Evolutionary conservation across 208 protist genomes (phyloP).

Genomic region (Leishmania braziliensis): DNA sequence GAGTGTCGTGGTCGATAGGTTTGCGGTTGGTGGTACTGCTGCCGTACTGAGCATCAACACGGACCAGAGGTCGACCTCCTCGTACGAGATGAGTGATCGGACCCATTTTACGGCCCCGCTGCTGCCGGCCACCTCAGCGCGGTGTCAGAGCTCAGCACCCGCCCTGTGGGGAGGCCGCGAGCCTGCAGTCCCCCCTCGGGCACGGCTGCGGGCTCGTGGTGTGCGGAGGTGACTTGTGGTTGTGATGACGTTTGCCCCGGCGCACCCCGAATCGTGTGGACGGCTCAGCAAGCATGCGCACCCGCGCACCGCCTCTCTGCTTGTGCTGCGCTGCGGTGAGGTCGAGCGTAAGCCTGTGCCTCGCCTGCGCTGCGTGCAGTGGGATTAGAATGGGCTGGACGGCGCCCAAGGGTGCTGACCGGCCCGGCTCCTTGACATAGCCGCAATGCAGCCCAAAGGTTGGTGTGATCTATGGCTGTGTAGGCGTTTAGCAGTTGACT

Average conservation of each 20-base stretch:
- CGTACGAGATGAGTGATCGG: not conserved
- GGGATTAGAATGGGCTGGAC: not conserved
- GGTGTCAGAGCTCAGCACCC: not conserved
- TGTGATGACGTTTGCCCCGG: not conserved
- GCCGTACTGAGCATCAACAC: not conserved
- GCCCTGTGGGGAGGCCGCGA: not conserved
- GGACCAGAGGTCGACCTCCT: not conserved
- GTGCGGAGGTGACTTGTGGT: not conserved
- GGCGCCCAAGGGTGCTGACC: not conserved
- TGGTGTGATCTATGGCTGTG: not conserved
- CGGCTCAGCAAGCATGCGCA: not conserved
- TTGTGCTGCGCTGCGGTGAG: not conserved
- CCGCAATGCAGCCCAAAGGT: not conserved
- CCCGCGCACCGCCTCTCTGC: not conserved
- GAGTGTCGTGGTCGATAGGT: not conserved
- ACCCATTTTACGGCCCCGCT: not conserved
- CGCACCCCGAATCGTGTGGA: not conserved
- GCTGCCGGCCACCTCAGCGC: not conserved
- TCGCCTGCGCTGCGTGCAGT: not conserved
- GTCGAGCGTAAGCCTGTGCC: not conserved
- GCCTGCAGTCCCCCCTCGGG: not conserved
- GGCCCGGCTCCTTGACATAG: not conserved
- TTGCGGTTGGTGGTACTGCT: not conserved
- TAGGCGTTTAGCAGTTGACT: not conserved
- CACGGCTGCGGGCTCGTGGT: not conserved